Evolutionary conservation across 495 filamentous ascomycete species (phyloP), one percentile per base, ranked within the genome.

Genomic region (Annulohypoxylon maeteangense): DNA sequence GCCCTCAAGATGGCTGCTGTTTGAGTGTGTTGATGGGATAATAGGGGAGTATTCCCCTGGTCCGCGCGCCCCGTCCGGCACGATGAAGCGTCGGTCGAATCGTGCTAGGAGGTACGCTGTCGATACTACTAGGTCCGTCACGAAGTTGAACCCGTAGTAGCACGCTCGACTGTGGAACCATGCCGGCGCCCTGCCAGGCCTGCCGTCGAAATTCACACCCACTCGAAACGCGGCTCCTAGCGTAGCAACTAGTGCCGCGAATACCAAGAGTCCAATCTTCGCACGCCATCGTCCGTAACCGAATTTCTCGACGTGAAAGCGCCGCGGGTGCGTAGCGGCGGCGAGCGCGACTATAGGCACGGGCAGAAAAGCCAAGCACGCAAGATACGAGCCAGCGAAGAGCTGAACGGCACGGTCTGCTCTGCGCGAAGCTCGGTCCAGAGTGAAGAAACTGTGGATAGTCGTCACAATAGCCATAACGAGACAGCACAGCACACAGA

Each of bases 111-210:
- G 83, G 76, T 91, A 94, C 3, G 89, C 68, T 7, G 79, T 79
- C 1, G 95, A 85, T 11, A 95, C 87, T 3, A 89, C 20, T 25
- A 93, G 78, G 78, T 98, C 94, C 11, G 93, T 81, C 0, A 78
- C 81, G 68, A 94, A 94, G 75, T 90, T 88, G 82, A 97, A 93
- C 70, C 88, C 74, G 79, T 94, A 97, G 80, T 95, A 97, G 72
- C 86, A 87, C 2, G 88, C 85, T 71, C 90, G 90, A 65, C 76
- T 80, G 68, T 91, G 85, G 67, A 90, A 95, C 84, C 88, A 90
- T 2, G 88, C 84, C 10, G 92, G 90, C 34, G 91, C 38, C 5
- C 56, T 76, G 8, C 71, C 48, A 0, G 89, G 90, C 5, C 87
- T 82, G 0, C 84, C 76, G 50, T 83, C 80, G 79, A 86, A 93